Conservation (phyloP, 176 grass and related monocot species). For the Avena eriantha region DNA sequence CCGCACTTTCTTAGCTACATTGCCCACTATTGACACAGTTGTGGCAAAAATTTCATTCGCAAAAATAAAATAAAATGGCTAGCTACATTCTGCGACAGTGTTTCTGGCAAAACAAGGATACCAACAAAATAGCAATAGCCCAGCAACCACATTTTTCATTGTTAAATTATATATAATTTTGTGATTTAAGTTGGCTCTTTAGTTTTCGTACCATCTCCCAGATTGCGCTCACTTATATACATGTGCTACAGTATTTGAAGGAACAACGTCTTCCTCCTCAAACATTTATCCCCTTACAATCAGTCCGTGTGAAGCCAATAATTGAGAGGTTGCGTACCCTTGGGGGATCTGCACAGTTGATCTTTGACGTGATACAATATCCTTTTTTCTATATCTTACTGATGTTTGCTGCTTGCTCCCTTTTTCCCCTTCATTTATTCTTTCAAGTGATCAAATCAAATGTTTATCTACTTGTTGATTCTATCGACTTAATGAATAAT, state of each 20-base stretch:
- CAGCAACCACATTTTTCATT: background rate
- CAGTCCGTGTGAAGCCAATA: constrained; percentile 87
- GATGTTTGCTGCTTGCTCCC: constrained; percentile 15
- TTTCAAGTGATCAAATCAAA: constrained; percentile 22
- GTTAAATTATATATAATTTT: constrained; percentile 18
- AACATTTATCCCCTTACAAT: constrained; percentile 98
- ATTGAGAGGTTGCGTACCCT: constrained; percentile 89
- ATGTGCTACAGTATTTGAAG: constrained; percentile 92
- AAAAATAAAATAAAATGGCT: background rate
- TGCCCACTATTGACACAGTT: constrained; percentile 13
- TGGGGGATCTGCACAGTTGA: constrained; percentile 83
- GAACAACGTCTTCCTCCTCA: constrained; percentile 94
- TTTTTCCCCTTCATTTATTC: constrained; percentile 14
- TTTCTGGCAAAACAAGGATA: constrained; percentile 2
- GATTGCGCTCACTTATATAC: constrained; percentile 25
- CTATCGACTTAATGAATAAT: constrained; percentile 10
- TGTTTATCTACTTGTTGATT: constrained; percentile 5
- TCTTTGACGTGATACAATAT: constrained; percentile 99
- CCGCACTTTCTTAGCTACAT: constrained; percentile 9
- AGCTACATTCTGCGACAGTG: background rate
- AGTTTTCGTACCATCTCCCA: constrained; percentile 7
- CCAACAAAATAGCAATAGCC: background rate
- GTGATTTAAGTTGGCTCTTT: constrained; percentile 24
- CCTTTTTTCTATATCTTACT: constrained; percentile 51
- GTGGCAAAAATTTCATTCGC: background rate